A percentile compares a stretch with the other conserved stretches of the same genome.
Conservation (phyloP, 2,329 filamentous ascomycete species). For the Zasmidium angulare region DNA sequence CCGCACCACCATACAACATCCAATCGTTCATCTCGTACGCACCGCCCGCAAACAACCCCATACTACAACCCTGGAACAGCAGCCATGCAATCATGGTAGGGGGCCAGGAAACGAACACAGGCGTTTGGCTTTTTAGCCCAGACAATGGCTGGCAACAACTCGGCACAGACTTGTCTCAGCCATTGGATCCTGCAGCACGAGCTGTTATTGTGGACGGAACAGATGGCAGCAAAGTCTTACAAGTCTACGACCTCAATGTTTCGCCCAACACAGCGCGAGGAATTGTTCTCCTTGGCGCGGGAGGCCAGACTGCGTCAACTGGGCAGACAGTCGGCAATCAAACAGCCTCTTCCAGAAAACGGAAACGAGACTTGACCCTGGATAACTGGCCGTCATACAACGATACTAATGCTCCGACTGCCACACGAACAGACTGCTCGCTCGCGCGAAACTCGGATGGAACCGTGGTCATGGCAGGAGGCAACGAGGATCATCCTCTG, state of each 20-base stretch:
- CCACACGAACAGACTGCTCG: conserved; percentile 66
- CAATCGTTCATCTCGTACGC: conserved; percentile 59
- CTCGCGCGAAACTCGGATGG: conserved; percentile 67
- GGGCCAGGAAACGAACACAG: conserved; percentile 64
- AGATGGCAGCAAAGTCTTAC: conserved; percentile 75
- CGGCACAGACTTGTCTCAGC: conserved; percentile 59
- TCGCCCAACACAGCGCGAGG: conserved; percentile 75
- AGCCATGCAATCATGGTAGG: conserved; percentile 73
- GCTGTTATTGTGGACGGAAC: conserved; percentile 67
- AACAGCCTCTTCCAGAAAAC: conserved; percentile 28
- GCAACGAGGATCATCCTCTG: conserved; percentile 65
- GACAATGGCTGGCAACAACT: conserved; percentile 66
- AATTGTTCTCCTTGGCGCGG: conserved; percentile 63
- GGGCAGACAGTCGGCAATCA: conserved; percentile 48
- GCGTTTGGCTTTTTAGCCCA: conserved; percentile 71
- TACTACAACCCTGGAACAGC: conserved; percentile 72
- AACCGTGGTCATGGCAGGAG: conserved; percentile 75
- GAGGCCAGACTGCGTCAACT: conserved; percentile 52
- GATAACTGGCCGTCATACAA: conserved; percentile 78
- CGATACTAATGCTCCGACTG: conserved; percentile 65
- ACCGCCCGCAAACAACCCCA: conserved; percentile 65
- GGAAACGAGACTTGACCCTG: conserved; percentile 57
- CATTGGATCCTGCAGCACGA: conserved; percentile 30
- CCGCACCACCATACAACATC: conserved; percentile 64
- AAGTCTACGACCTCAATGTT: conserved; percentile 72